Percentiles rank a stretch among this genome's conserved stretches.
phyloP scores from a whole-genome alignment of 1,284 basidiomycete genomes.

The Ceratobasidium sp. region DNA sequence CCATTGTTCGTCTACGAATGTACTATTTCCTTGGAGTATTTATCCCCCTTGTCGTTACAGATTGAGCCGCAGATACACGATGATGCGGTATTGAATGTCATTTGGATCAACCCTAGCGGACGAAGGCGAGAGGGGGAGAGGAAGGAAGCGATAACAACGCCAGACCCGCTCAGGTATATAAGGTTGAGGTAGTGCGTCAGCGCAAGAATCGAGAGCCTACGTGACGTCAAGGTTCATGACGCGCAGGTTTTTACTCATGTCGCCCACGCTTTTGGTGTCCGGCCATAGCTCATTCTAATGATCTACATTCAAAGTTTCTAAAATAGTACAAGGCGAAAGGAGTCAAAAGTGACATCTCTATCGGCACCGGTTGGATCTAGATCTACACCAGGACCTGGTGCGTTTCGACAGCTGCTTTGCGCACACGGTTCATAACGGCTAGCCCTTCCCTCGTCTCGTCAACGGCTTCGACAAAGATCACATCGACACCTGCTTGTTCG shows the following conservation, averaged over 20 bases:
- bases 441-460: slow-evolving; percentile 84
- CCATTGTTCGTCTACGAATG: neutral
- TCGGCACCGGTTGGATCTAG: neutral
- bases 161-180: slow-evolving; percentile 3
- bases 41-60: neutral
- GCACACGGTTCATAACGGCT: slow-evolving; percentile 98
- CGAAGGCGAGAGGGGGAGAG: slow-evolving; percentile 3
- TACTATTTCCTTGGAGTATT: slow-evolving; percentile 31
- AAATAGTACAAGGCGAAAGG: neutral
- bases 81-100: neutral
- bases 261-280: neutral
- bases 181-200: slow-evolving; percentile 23
- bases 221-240: slow-evolving; percentile 37
- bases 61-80: slow-evolving; percentile 24
- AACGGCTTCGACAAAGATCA: slow-evolving; percentile 90
- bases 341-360: neutral
- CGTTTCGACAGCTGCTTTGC: slow-evolving; percentile 83
- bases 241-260: slow-evolving; percentile 10
- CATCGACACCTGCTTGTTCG: slow-evolving; percentile 76
- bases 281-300: neutral
- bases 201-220: neutral
- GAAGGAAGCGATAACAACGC: neutral
- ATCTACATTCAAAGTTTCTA: slow-evolving; percentile 1
- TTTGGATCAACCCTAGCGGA: neutral
- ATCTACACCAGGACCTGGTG: slow-evolving; percentile 55